Base-by-base conservation (phyloP, 2,329 filamentous ascomycete species). In the Fusarium phyllophilum region DNA sequence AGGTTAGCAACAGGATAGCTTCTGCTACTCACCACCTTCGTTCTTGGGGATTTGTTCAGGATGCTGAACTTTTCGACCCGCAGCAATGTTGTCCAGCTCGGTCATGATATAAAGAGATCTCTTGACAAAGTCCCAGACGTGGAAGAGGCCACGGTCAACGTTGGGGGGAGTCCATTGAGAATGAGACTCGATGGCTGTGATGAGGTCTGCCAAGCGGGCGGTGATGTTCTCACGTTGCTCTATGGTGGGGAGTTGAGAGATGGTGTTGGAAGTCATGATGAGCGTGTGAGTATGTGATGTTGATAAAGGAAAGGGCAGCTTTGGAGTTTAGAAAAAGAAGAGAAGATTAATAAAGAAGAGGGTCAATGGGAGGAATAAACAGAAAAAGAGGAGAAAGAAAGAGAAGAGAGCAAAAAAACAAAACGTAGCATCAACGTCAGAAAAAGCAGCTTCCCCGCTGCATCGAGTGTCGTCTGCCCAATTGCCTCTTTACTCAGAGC, bases 41-140 rank as follows among this genome's bases (percentile, higher is more conserved):
- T 80, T 75, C 51, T 71, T 76, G 31, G 77, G 77, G 42, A 85
- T 82, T 71, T 84, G 82, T 14, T 81, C 77, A 4, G 82, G 83
- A 22, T 82, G 74, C 67, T 77, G 70, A 38, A 83, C 61, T 20
- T 79, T 75, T 52, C 75, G 71, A 20, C 83, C 82, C 31, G 77
- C 77, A 24, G 77, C 76, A 59, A 84, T 80, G 46, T 82, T 83
- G 24, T 85, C 82, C 31, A 85, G 78, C 78, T 85, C 83, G 12
- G 78, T 78, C 71, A 84, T 80, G 77, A 84, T 84, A 69, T 84
- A 85, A 42, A 79, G 75, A n/a, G 82, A 83, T 41, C 83, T 80
- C 65, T 78, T 81, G 51, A 82, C 81, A 72, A 85, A 86, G 71
- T 85, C 83, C 82, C 82, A 85, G 38, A 84, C 70, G 71, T 83